Evolutionary conservation across 345 rosid genomes (phyloP).

Genomic region (Linum lewisii): DNA sequence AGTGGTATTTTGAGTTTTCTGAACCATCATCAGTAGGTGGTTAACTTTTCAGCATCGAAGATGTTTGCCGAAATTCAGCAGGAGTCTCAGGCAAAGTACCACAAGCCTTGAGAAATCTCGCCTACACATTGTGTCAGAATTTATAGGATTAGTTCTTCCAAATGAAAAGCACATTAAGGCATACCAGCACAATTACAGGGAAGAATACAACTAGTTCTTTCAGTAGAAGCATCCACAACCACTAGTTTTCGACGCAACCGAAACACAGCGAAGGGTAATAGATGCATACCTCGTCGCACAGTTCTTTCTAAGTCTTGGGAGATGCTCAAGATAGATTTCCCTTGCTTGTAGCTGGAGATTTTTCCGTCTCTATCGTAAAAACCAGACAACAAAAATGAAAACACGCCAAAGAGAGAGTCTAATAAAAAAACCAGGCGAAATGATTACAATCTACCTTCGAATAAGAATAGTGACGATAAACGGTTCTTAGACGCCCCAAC

Average conservation of each 20-base stretch:
- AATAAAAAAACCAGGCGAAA: too few species aligned
- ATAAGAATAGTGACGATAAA: conserved; percentile 48
- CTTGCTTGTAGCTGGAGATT: conserved; percentile 14
- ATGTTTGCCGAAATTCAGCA: conserved; percentile 41
- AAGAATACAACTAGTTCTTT: not conserved
- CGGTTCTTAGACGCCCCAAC: conserved; percentile 37
- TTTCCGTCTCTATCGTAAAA: conserved; percentile 28
- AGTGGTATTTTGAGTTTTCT: conserved; percentile 34
- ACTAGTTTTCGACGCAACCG: not conserved
- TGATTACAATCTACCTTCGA: too few species aligned
- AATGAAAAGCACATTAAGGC: not conserved
- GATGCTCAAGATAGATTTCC: conserved; percentile 27
- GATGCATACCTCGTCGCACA: conserved; percentile 47
- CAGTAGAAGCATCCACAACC: not conserved
- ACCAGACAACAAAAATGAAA: not conserved
- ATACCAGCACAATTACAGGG: not conserved
- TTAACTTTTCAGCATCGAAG: conserved; percentile 27
- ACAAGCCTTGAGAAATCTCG: conserved; percentile 63
- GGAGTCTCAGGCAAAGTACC: conserved; percentile 61
- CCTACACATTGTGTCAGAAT: conserved; percentile 24
- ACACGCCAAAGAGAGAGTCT: too few species aligned
- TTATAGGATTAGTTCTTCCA: not conserved
- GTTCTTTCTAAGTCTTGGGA: conserved; percentile 36
- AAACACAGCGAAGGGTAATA: not conserved
- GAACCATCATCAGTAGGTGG: conserved; percentile 27